A percentile compares a stretch with the other conserved stretches of the same genome.
Evolutionary conservation across 305 asterid species (phyloP).

Genomic region (Coffea humblotiana): DNA sequence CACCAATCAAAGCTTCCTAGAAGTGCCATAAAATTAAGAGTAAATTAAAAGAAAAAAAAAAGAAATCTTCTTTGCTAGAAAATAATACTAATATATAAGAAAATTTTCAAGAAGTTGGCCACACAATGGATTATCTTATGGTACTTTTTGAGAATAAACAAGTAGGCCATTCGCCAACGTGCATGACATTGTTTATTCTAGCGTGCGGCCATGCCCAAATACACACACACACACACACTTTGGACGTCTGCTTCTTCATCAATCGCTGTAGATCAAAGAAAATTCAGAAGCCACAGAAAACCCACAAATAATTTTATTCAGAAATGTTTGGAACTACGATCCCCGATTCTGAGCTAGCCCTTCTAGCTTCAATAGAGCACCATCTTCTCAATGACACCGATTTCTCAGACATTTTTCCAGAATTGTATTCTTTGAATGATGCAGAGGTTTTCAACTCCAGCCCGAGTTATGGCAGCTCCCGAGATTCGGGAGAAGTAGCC

Average conservation of each 20-base stretch:
- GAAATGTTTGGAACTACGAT: background rate
- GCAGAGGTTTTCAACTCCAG: background rate
- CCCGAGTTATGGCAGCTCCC: background rate
- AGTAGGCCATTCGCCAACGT: background rate
- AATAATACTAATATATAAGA: background rate
- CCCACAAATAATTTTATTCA: background rate
- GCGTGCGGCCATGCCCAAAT: background rate
- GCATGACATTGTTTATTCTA: background rate
- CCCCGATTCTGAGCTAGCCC: constrained; percentile 9
- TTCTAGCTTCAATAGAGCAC: constrained; percentile 7
- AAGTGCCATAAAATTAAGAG: background rate
- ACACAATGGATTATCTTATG: background rate
- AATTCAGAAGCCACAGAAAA: background rate
- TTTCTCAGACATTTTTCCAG: constrained; percentile 22
- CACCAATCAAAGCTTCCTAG: background rate
- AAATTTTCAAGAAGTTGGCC: background rate
- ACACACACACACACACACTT: background rate
- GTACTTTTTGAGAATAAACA: background rate
- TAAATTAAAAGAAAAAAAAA: background rate
- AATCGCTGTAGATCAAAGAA: background rate
- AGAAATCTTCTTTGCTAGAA: background rate
- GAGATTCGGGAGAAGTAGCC: no score
- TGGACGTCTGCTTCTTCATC: background rate
- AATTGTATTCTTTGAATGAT: background rate
- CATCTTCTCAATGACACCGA: constrained; percentile 14